These are phyloP conservation scores for Microsporum ferrugineum DNA, from an alignment of 2,329 filamentous ascomycete species.

Conservation along the genomic window DNA sequence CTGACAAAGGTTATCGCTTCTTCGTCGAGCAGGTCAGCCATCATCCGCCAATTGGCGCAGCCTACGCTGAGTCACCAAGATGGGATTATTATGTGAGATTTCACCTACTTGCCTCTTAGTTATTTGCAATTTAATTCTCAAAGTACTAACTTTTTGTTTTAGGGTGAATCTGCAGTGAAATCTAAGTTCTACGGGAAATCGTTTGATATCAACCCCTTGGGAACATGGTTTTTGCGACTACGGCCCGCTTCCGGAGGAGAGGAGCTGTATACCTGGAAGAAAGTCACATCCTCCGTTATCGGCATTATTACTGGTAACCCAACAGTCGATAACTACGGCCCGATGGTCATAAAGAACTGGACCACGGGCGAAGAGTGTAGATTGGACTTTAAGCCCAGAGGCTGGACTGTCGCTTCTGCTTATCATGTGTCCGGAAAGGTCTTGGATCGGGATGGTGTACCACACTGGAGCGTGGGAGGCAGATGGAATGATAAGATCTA, in stretches of 20 bases:
- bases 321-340: constrained; percentile 92
- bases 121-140: background rate
- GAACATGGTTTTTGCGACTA: constrained; percentile 89
- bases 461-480: constrained; percentile 80
- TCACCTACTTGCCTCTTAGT: background rate
- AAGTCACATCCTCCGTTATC: constrained; percentile 93
- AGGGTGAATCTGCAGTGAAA: constrained; percentile 86
- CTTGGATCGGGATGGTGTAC: constrained; percentile 63
- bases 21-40: constrained; percentile 98
- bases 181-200: constrained; percentile 97
- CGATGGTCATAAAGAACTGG: constrained; percentile 97
- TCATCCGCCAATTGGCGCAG: constrained; percentile 87
- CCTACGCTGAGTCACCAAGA: constrained; percentile 78
- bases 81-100: constrained; percentile 74
- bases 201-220: constrained; percentile 91
- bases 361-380: constrained; percentile 83
- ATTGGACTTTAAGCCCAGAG: constrained; percentile 86
- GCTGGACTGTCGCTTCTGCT: constrained; percentile 88
- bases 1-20: constrained; percentile 96
- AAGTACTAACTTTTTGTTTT: background rate
- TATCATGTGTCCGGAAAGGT: constrained; percentile 84
- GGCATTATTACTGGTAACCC: constrained; percentile 96
- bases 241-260: constrained; percentile 63
- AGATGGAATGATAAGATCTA: constrained; percentile 98
- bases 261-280: constrained; percentile 97